Evolutionary conservation across 495 filamentous ascomycete genomes (phyloP).

Genomic region (Aspergillus diversus): DNA sequence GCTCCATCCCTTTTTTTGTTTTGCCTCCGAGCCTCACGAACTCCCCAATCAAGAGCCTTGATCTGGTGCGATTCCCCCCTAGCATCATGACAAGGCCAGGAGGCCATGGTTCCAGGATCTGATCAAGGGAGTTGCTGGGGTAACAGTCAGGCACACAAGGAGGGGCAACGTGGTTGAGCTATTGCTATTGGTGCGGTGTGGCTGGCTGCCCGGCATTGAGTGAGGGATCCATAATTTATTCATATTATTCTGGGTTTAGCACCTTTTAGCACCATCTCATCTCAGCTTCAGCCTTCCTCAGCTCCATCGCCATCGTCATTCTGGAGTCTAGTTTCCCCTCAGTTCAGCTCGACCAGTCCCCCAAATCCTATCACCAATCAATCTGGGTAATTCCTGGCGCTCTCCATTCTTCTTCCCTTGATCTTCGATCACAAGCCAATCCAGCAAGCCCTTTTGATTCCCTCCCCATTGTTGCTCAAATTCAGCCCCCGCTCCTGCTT

Average conservation of each 20-base stretch:
- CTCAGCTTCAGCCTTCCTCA: conserved; percentile 5
- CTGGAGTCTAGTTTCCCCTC: neutral
- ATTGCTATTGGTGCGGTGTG: neutral
- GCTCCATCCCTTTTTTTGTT: conserved; percentile 7
- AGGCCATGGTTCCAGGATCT: conserved; percentile 11
- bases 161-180: neutral
- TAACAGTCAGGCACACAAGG: conserved; percentile 27
- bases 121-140: conserved; percentile 40
- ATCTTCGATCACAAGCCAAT: conserved; percentile 2
- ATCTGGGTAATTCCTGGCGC: neutral
- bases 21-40: conserved; percentile 13
- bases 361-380: neutral
- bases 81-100: conserved; percentile 6
- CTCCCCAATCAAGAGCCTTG: conserved; percentile 16
- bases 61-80: conserved; percentile 17
- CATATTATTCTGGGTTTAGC: neutral
- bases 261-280: neutral
- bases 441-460: neutral
- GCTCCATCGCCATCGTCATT: conserved; percentile 3
- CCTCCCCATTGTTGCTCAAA: neutral
- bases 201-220: too few relatives aligned
- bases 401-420: neutral
- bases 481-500: conserved; percentile 2
- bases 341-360: neutral
- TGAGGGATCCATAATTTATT: too few relatives aligned